These are phyloP conservation scores for Apophysomyces trapeziformis DNA, from an alignment of 371 early-diverging fungal species.

Conservation along the genomic window DNA sequence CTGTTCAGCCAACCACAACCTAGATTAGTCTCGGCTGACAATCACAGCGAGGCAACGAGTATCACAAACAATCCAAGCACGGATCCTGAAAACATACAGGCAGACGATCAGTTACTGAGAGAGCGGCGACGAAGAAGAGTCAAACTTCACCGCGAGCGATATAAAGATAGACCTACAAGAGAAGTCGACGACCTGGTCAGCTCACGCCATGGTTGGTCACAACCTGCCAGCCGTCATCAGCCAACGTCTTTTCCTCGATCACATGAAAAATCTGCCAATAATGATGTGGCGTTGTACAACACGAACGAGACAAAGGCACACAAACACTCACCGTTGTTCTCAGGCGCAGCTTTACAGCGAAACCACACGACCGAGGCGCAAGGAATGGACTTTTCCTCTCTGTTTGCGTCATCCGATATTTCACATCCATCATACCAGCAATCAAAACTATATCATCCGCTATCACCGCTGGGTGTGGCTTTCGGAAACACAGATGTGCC, in stretches of 20 bases:
- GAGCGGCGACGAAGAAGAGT: not conserved
- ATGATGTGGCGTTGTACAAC: conserved; percentile 9
- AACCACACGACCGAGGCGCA: not conserved
- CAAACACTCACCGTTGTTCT: not conserved
- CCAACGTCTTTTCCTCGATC: conserved; percentile 5
- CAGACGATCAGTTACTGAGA: not conserved
- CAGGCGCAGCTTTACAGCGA: not conserved
- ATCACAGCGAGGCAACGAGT: conserved; percentile 7
- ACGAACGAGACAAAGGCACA: conserved; percentile 1
- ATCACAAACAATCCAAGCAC: conserved; percentile 9
- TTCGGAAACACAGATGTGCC: not conserved
- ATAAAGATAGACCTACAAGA: not conserved
- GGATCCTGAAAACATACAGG: not conserved
- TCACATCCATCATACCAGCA: conserved; percentile 57
- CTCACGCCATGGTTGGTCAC: conserved; percentile 4
- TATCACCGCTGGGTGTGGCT: not conserved
- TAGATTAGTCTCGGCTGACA: not conserved
- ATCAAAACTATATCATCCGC: not conserved
- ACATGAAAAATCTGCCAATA: conserved; percentile 7
- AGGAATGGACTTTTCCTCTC: conserved; percentile 45
- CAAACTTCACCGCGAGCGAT: not conserved
- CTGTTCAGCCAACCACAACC: conserved; percentile 14
- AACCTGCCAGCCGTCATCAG: conserved; percentile 5
- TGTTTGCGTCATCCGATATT: conserved; percentile 81
- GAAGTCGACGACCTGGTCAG: not conserved